Evolutionary conservation across 441 rosid species (phyloP), one percentile per base, ranked within the genome.

Genomic region (Sinapis alba): DNA sequence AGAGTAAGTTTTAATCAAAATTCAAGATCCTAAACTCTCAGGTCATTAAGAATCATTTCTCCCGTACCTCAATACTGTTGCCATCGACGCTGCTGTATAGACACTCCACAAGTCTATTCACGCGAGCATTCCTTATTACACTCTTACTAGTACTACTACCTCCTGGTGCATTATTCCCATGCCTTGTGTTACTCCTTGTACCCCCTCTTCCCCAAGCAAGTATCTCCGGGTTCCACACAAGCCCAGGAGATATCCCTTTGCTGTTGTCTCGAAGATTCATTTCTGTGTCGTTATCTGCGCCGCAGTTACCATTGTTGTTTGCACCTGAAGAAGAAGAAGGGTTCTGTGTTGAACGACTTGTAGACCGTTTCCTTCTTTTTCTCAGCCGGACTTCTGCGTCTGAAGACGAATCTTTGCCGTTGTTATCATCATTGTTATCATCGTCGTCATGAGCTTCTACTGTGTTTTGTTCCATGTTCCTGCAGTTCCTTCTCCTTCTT

Each of bases 121-220:
- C 70, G 51, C 91, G 89, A 62, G 80, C 74, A 69, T 62, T 81
- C 56, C 84, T 83, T 23, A 79, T 83, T 23, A 79, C 63, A 72
- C 76, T 85, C 79, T 86, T 89, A 74, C 71, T 78, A 66, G 67
- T 83, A 74, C 79, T 77, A 63, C 70, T 83, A 76, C 79, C 77
- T 68, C 82, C 82, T 19, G 70, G 27, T 34, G 83, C 76, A 53
- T 74, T 58, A 69, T 76, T 84, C 26, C 91, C 89, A 76, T 87
- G 86, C 30, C 93, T 83, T 1, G 89, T 87, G 78, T 86, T 81
- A 84, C 93, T 89, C 72, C 93, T 79, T 53, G 83, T 73, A 72
- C 93, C 91, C 4, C 91, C 93, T 79, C 83, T 80, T 50, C 94
- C 94, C 91, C 94, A 89, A 72, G 88, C 90, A 78, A 89, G 86